Base-by-base conservation (phyloP, 495 filamentous ascomycete genomes). In the Penicillium herquei region DNA sequence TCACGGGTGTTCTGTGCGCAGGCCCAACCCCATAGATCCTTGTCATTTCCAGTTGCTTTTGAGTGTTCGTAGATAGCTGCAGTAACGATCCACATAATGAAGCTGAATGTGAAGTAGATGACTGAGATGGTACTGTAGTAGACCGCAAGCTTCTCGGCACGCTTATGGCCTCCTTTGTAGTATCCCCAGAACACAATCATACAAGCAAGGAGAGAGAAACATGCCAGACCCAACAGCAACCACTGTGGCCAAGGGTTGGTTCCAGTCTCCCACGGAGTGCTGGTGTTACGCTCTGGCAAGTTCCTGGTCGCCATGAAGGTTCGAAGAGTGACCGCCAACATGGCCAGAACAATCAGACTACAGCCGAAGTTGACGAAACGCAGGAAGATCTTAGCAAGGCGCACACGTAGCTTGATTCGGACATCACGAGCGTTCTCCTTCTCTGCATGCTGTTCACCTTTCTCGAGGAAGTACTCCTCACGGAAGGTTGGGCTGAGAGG, bases 1-100 rank as follows among this genome's bases (percentile, higher is more conserved):
- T 85, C 71, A 48, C 94, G 84, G 45, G 83, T 86, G 67, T 97
- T 98, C 57, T 96, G 81, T 30, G 90, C 88, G 66, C 94, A 99
- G 3, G 90, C 81, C 94, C 94, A 99, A 30, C 92, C 93, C 94
- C 94, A 99, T 64, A 99, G 79, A 68, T 98, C 94, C 63, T 96
- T 80, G 53, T 84, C 87, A 39, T 83, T 73, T 61, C 85, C 87
- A 65, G 83, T 86, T 57, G 81, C 76, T 64, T 88, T 88, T 35
- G 82, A 84, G 63, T 85, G 81, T 66, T 96, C 87, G 57, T 96
- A 84, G 56, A 97, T 77, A 49, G 86, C 92, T 7, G 92, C 93
- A 16, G 87, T 91, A 32, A 91, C 79, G 34, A 87, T 86, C 94
- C 94, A 98, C 81, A 98, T 91, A 63, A 96, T 74, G 57, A 96